Conservation (phyloP, 768 basidiomycete species). For the Gloeopeniophorella convolvens region DNA sequence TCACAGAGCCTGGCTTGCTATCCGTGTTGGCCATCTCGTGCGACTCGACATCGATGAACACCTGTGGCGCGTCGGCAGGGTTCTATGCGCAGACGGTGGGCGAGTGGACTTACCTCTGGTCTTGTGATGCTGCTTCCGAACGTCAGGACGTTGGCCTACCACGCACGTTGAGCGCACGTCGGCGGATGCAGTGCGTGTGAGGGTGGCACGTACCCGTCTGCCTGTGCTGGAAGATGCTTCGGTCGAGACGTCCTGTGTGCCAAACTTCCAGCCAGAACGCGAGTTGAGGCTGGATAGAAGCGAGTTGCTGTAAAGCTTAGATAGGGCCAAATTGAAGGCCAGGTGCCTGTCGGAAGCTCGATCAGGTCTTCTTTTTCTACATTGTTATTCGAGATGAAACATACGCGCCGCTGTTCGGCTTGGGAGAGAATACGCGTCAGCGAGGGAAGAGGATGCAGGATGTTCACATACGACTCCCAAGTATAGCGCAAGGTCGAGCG, state of each 20-base stretch:
- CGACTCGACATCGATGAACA: constrained; percentile 26
- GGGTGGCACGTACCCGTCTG: neutral
- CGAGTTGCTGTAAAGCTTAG: no score
- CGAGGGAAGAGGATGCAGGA: neutral
- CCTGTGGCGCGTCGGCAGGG: constrained; percentile 12
- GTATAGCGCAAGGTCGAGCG: constrained; percentile 25
- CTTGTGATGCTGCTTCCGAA: no score
- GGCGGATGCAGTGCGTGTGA: neutral
- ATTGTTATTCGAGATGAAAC: neutral
- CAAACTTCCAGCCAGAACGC: constrained; percentile 17
- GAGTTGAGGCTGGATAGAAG: no score
- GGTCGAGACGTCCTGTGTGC: neutral
- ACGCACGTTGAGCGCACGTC: no score
- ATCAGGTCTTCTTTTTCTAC: no score
- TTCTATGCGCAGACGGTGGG: no score
- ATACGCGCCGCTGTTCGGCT: neutral
- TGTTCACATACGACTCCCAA: constrained; percentile 19
- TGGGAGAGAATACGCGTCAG: neutral
- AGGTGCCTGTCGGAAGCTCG: constrained; percentile 5
- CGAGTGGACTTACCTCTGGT: no score
- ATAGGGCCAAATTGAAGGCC: no score
- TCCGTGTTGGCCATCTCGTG: constrained; percentile 24
- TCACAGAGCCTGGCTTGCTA: no score
- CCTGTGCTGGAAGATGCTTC: no score
- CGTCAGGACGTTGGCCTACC: no score